Evolutionary conservation across 495 filamentous ascomycete genomes (phyloP).

Genomic region (Daldinia concentrica): DNA sequence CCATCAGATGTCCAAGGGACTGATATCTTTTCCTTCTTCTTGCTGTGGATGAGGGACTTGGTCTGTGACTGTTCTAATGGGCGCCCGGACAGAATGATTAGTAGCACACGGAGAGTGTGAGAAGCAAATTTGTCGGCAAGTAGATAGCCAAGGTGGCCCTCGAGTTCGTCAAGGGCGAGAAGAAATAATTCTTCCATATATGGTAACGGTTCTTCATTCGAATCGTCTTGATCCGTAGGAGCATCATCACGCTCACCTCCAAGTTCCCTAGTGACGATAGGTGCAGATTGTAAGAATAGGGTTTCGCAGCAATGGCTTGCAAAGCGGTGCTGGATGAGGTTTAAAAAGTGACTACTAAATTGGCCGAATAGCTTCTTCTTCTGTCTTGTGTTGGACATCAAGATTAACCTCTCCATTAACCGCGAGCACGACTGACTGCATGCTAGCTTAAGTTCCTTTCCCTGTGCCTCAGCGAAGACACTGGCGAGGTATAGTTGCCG

Average conservation of each 20-base stretch:
- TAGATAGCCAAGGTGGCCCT: constrained; percentile 82
- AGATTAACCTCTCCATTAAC: constrained; percentile 88
- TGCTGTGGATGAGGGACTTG: constrained; percentile 79
- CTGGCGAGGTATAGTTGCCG: constrained; percentile 81
- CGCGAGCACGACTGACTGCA: constrained; percentile 94
- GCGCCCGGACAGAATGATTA: constrained; percentile 85
- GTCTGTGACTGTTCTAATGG: constrained; percentile 71
- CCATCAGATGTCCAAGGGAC: constrained; percentile 52
- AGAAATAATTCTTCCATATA: constrained; percentile 89
- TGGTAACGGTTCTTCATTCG: constrained; percentile 49
- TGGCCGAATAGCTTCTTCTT: constrained; percentile 84
- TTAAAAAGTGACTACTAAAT: constrained; percentile 87
- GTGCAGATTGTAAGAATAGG: constrained; percentile 83
- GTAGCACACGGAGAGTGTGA: constrained; percentile 83
- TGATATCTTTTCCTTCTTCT: constrained; percentile 85
- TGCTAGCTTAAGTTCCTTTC: constrained; percentile 95
- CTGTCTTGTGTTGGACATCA: constrained; percentile 79
- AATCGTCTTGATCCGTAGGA: constrained; percentile 55
- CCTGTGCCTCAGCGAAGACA: constrained; percentile 84
- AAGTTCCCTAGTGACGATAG: constrained; percentile 77
- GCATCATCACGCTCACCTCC: constrained; percentile 53
- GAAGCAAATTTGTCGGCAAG: constrained; percentile 91
- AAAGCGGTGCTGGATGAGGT: constrained; percentile 92
- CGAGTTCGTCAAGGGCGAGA: constrained; percentile 79
- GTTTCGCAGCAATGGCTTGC: constrained; percentile 97